Base-by-base conservation (phyloP, 2,329 filamentous ascomycete genomes). In the Teratosphaeria gauchensis region DNA sequence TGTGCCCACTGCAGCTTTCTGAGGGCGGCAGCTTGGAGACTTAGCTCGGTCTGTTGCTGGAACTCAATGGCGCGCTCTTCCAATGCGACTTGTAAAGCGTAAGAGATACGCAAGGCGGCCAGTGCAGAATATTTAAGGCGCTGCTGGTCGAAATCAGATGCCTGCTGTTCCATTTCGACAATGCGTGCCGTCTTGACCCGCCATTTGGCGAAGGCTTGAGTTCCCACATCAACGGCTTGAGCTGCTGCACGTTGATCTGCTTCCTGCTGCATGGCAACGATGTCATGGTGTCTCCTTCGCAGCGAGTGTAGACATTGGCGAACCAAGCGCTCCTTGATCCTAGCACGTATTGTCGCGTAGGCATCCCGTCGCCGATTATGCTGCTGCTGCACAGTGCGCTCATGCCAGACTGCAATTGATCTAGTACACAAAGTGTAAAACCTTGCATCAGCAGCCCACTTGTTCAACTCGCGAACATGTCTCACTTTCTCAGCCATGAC, bases 1-100 rank as follows among this genome's bases (percentile, higher is more conserved):
- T 81, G 72, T 7, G 77, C 77, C 71, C 84, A 80, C 56, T 80
- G 82, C n/a, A 85, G 71, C 64, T 78, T 82, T 66, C 80, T 82
- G 58, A 85, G 71, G 28, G 75, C 75, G 14, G 71, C 72, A 11
- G 75, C 74, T 14, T 81, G 78, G 3, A 77, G 70, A 28, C 75
- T 71, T 12, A 80, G 75, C 4, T 78, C 71, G 51, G 76, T 77
- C 59, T 80, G 73, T 30, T 77, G 75, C 55, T 76, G 68, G 38
- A 82, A 73, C 1, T 72, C 69, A 2, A 73, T 60, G 12, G 82
- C 82, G 65, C 78, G 75, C 28, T 75, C 56, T 2, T 74, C 68
- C 57, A 75, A 62, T 0, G 63, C 63, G 7, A 28, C 42, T 6
- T 66, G 16, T 4, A 72, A 66, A 12, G 72, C 57, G 2, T 65